Base-by-base conservation (phyloP, 2,329 filamentous ascomycete genomes). In the Apiospora hydei region DNA sequence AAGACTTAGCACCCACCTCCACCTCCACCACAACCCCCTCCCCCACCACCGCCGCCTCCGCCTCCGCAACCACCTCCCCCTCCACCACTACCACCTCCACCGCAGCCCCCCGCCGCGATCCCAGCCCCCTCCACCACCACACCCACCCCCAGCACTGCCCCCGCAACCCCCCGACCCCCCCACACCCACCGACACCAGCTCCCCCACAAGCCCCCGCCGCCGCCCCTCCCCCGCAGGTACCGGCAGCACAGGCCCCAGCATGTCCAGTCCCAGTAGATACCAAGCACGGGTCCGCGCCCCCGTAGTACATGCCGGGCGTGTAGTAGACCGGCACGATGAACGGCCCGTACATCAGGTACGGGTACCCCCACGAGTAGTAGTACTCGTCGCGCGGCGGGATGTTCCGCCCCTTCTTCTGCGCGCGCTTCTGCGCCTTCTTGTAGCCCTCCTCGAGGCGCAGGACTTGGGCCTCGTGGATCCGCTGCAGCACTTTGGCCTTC, bases 401-500 rank as follows among this genome's bases (percentile, higher is more conserved):
- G 0, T 81, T 80, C 4, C 87, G 81, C 4, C 87, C 87, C 72
- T 86, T 87, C 73, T 84, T 86, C 72, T 82, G 80, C 0, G 88
- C 88, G 1, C 88, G 84, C 61, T 82, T 84, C 24, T 80, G 79
- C 0, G 88, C 88, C 73, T 87, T 88, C 38, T 83, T 81, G 78
- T 94, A 94, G 44, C 88, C 87, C 4, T 82, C 81, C 41, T 92
- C 88, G 0, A 88, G 78, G 0, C 82, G 82, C 11, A 70, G 73
- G 34, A 80, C 72, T 73, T 83, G 80, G 10, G 74, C 16, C 0
- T 76, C 72, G 14, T 78, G 79, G 4, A 90, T 79, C 21, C 38
- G 21, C 11, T 51, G 38, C 84, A 83, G 1, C 72, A 69, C 78
- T 81, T 69, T 51, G 46, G n/a, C 30, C 8, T 69, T 43, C 10